phyloP scores from a whole-genome alignment of 2,329 filamentous ascomycete species.

The Zarea fungicola region DNA sequence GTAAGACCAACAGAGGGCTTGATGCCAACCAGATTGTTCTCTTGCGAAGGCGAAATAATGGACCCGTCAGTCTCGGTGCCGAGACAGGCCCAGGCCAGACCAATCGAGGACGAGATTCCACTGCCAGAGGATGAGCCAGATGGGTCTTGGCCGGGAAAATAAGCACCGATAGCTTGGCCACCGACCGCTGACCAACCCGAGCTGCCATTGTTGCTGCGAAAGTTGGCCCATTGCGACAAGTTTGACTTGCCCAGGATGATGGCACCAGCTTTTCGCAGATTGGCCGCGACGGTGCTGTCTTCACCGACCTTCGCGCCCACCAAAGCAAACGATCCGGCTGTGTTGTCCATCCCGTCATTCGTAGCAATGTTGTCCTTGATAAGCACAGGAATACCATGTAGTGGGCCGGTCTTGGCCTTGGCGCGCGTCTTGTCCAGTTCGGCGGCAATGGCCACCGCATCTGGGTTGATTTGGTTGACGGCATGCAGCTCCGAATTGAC shows the following conservation, averaged over 20 bases:
- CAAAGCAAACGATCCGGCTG: conserved; percentile 54
- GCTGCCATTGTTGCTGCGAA: conserved; percentile 48
- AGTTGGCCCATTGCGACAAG: conserved; percentile 59
- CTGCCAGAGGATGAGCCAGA: conserved; percentile 57
- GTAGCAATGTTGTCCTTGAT: conserved; percentile 62
- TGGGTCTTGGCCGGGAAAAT: conserved; percentile 56
- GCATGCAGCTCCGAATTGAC: conserved; percentile 23
- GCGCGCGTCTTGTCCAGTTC: conserved; percentile 23
- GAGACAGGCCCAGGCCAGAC: conserved; percentile 52
- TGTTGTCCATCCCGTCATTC: conserved; percentile 53
- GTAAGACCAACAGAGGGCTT: conserved; percentile 63
- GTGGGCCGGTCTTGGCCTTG: conserved; percentile 26
- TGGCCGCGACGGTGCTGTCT: conserved; percentile 53
- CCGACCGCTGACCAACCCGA: conserved; percentile 61
- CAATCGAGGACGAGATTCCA: conserved; percentile 57
- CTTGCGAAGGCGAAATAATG: conserved; percentile 48
- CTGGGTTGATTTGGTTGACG: conserved; percentile 31
- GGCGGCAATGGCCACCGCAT: conserved; percentile 27
- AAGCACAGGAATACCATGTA: conserved; percentile 58
- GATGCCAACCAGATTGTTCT: conserved; percentile 60
- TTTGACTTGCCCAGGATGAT: conserved; percentile 62
- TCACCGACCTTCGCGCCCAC: conserved; percentile 47
- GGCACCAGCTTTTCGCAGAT: conserved; percentile 53
- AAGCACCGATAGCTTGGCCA: conserved; percentile 56
- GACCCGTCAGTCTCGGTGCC: conserved; percentile 61